Base-by-base conservation (phyloP, 805 yeast genomes). In the Yarrowia porcina region DNA sequence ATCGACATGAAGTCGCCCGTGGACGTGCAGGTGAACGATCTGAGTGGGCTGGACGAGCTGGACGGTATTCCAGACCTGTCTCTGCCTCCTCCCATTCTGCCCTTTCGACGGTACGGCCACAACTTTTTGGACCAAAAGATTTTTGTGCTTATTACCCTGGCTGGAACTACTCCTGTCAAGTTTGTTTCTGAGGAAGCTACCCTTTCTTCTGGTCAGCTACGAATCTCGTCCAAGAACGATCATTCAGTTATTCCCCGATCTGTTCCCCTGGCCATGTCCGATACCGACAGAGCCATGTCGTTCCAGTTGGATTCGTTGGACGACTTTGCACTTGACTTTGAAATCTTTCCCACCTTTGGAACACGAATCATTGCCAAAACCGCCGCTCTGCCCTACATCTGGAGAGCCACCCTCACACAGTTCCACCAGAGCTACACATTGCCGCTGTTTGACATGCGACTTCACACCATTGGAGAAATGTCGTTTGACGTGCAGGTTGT, bases 21-120 rank as follows among this genome's bases (percentile, higher is more conserved):
- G 27, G 47, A 27, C 1, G 20, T 18, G 42, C 21, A 23, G 17
- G 11, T 18, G 25, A 45, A 45, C n/a, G 52, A 45, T 18, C 49
- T 42, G 21, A 25, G 52, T 23, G 25, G 52, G n/a, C 17, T 44
- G 18, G 61, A 63, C 17, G 82, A 79, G 61, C 76, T 83, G 8
- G 96, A 90, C 67, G 80, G 85, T 17, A 93, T 94, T 61, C 98
- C 99, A 0, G 97, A 90, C 69, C 80, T 94, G 54, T 84, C 91
- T 21, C 79, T 94, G 64, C 99, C 99, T 0, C 99, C 99, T 1
- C 99, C 99, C 3, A 90, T 94, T 61, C 84, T 94, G 57, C 99
- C 99, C 0, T 77, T 94, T 61, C 81, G 97, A 69, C 83, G 96
- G 69, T 94, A 94, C 72, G 99, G 99, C 15, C 99, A 94, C 74